A percentile compares a stretch with the other conserved stretches of the same genome.
These are phyloP conservation scores for Xylariaceae sp. DNA, from an alignment of 2,329 filamentous ascomycete species.

Conservation along the genomic window DNA sequence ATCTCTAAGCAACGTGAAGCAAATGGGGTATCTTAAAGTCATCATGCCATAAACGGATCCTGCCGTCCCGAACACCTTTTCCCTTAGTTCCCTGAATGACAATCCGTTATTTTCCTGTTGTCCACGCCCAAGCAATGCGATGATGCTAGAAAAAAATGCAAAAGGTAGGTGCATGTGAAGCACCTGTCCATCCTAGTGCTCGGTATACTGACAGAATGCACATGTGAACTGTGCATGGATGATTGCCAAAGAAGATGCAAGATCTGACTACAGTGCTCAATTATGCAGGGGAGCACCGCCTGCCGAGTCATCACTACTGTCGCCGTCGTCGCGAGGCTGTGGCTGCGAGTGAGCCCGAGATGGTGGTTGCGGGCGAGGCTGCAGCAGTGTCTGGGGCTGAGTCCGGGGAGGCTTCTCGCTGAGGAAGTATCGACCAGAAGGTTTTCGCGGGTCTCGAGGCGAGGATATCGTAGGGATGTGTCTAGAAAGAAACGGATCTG, in stretches of 20 bases:
- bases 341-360: not conserved
- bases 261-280: not conserved
- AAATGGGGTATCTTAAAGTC: conserved; percentile 23
- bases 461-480: no score
- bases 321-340: conserved; percentile 10
- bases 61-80: conserved; percentile 16
- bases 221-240: no score
- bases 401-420: no score
- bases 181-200: no score
- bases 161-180: no score
- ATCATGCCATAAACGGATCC: conserved; percentile 10
- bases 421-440: no score
- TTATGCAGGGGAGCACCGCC: conserved; percentile 12
- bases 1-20: conserved; percentile 15
- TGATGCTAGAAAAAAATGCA: no score
- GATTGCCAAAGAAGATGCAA: not conserved
- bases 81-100: conserved; percentile 5
- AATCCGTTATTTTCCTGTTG: no score
- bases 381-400: no score
- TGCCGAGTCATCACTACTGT: conserved; percentile 19
- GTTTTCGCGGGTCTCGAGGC: no score
- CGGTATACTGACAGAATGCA: no score
- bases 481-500: conserved; percentile 2
- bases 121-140: no score
- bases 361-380: not conserved